Base-by-base conservation (phyloP, 805 yeast species). In the Citeromyces matritensis region DNA sequence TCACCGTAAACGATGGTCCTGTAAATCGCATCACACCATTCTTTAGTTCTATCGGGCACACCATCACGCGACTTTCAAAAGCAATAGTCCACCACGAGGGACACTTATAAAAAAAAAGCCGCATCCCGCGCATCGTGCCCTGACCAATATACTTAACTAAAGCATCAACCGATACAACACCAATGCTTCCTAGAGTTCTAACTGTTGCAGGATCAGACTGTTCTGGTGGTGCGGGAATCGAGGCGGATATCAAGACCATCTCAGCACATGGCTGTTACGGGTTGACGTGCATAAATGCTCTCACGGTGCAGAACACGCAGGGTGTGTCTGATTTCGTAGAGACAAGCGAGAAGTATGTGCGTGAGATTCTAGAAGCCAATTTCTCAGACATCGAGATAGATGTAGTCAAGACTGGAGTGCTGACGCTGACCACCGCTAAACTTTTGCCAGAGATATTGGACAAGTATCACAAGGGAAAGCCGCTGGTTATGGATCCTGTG, bases 191-290 rank as follows among this genome's bases (percentile, higher is more conserved):
- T 3, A 53, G 58, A 1, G 69, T 67, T 1, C 42, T 67, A 35
- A 58, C 68, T 0, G 55, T 66, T 29, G 84, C 85, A 3, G 94
- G 94, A 0, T 76, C 88, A 0, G 95, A 84, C 48, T 69, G 75
- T 27, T 77, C 91, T 3, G 95, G 95, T 3, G 95, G 95, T 6
- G 95, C 95, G 2, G 95, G 95, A 3, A 74, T 84, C 29, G 95
- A 84, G 49, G 95, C 95, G 1, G 95, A 84, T 49, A 47, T 84
- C 27, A 84, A 84, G 52, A 73, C 95, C 1, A 68, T 84, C 33
- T 63, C 80, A 2, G 81, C 78, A 2, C 83, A 80, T 45, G 68
- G 69, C n/a, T 83, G 83, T 30, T 84, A 75, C 46, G 95, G 79
- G 0, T 53, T 77, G 50, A 79, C 91, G 1, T 74, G 84, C 43